These are phyloP conservation scores for Wolfiporia cocos DNA, from an alignment of 1,284 basidiomycete species.

Conservation along the genomic window DNA sequence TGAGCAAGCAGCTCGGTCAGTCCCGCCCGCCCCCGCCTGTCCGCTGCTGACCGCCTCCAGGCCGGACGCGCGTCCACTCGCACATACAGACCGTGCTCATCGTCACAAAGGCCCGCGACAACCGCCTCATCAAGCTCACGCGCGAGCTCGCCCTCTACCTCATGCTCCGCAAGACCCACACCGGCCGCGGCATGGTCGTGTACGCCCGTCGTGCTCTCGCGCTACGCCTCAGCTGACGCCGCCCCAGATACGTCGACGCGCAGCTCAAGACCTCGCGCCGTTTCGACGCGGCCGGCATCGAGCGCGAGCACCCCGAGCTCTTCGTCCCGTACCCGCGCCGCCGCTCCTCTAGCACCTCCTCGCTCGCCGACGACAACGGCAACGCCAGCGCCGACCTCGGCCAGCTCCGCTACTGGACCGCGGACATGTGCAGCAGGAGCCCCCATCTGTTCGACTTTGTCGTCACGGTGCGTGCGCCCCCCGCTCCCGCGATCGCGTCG, in stretches of 20 bases:
- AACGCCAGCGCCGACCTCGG: slow-evolving; percentile 72
- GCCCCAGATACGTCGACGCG: slow-evolving; percentile 80
- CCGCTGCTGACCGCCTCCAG: slow-evolving; percentile 33
- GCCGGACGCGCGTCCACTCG: slow-evolving; percentile 87
- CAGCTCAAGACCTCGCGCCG: slow-evolving; percentile 90
- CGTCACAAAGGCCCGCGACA: slow-evolving; percentile 98
- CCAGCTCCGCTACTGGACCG: slow-evolving; percentile 96
- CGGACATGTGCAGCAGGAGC: slow-evolving; percentile 89
- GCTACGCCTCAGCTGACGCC: neutral
- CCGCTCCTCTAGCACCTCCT: slow-evolving; percentile 63
- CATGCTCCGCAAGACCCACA: slow-evolving; percentile 72
- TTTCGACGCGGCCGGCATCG: slow-evolving; percentile 90
- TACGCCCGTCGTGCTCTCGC: slow-evolving; percentile 31
- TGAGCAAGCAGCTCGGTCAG: slow-evolving; percentile 97
- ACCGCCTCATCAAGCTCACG: slow-evolving; percentile 92
- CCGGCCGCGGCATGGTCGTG: slow-evolving; percentile 74
- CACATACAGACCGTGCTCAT: slow-evolving; percentile 93
- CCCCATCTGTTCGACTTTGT: slow-evolving; percentile 98
- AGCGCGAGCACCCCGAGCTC: slow-evolving; percentile 82
- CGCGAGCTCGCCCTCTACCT: slow-evolving; percentile 93
- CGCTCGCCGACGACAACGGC: slow-evolving; percentile 31
- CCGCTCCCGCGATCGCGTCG: neutral
- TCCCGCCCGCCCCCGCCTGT: slow-evolving; percentile 18
- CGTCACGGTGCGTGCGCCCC: slow-evolving; percentile 67
- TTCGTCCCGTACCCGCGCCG: slow-evolving; percentile 77